Base-by-base conservation (phyloP, 139 green algal genomes). In the Chlorokybus atmophyticus region DNA sequence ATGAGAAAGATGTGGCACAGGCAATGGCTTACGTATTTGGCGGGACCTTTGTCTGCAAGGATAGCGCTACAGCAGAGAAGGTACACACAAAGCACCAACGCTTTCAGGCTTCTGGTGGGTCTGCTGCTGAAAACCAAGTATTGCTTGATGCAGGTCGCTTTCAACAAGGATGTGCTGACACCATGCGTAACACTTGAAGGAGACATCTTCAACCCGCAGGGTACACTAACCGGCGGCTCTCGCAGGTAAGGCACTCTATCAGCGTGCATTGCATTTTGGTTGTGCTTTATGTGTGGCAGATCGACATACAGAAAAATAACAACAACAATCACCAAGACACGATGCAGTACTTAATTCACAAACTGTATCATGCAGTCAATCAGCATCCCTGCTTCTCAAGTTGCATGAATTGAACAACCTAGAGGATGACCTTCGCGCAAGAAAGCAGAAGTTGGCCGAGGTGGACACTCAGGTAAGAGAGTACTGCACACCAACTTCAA, bases 1-100 rank as follows among this genome's bases (percentile, higher is more conserved):
- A 76, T 32, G 75, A 81, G 24, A 30, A 57, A 0, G 63, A 85
- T 10, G 7, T 27, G 30, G 57, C 24, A n/a, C 50, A 10, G 24
- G 91, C 89, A 3, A 92, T 98, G 71, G 77, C 90, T 54, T 95
- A 94, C 60, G 82, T 79, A 7, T 99, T 97, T 75, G 92, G 88
- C 7, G 75, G 60, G n/a, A 50, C 75, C 8, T 93, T 97, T 51
- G 73, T 99, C 3, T 98, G 91, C 81, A 79, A 93, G 80, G 90
- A 96, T 51, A 51, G 67, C 0, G 75, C 62, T 31, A 91, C 84
- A 21, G 91, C 91, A 32, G 85, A 93, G 71, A 82, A 80, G 53
- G 81, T 71, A 28, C 4, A n/a, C 35, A 14, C 10, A 10, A 44
- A 21, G 35, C 35, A 14, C 35, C 35, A 44, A 10, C 14, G 35